phyloP scores from a whole-genome alignment of 352 stramenopile species.

The Aphanomyces euteiches region DNA sequence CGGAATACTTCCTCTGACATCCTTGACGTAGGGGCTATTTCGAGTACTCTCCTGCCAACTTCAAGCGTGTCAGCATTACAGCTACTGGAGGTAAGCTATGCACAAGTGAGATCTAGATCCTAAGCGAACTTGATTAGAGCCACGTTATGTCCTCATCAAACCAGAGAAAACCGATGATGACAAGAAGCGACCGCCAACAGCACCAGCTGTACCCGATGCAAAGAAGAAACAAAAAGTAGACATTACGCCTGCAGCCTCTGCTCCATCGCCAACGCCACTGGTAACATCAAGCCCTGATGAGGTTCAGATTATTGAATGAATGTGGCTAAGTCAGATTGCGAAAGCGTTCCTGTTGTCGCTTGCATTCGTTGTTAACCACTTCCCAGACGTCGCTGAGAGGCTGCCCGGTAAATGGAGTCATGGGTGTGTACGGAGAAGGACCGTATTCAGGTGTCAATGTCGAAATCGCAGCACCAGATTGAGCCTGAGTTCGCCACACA shows the following conservation, averaged over 20 bases:
- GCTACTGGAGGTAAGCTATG: conserved; percentile 5
- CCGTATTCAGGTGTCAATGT: conserved; percentile 76
- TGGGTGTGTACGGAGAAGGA: conserved; percentile 49
- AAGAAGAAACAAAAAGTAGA: conserved; percentile 29
- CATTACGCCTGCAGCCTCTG: neutral
- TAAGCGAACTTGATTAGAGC: neutral
- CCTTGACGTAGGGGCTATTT: conserved; percentile 19
- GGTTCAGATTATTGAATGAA: neutral
- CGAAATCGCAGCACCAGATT: conserved; percentile 31
- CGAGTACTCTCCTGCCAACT: conserved; percentile 9
- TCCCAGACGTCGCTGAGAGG: conserved; percentile 27
- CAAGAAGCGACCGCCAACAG: conserved; percentile 1
- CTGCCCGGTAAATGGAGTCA: conserved; percentile 24
- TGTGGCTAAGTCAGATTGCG: neutral
- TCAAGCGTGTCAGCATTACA: conserved; percentile 26
- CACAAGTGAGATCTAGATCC: too few relatives aligned
- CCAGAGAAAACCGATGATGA: conserved; percentile 19
- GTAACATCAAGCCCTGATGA: neutral
- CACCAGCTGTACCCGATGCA: neutral
- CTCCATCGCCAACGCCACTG: neutral
- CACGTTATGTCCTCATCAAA: conserved; percentile 13
- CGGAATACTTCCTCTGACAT: neutral
- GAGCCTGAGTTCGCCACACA: conserved; percentile 44
- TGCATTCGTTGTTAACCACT: conserved; percentile 15
- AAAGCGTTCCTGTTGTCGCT: conserved; percentile 25